Base-by-base conservation (phyloP, 2,329 filamentous ascomycete species). In the Thermothelomyces thermophilus region DNA sequence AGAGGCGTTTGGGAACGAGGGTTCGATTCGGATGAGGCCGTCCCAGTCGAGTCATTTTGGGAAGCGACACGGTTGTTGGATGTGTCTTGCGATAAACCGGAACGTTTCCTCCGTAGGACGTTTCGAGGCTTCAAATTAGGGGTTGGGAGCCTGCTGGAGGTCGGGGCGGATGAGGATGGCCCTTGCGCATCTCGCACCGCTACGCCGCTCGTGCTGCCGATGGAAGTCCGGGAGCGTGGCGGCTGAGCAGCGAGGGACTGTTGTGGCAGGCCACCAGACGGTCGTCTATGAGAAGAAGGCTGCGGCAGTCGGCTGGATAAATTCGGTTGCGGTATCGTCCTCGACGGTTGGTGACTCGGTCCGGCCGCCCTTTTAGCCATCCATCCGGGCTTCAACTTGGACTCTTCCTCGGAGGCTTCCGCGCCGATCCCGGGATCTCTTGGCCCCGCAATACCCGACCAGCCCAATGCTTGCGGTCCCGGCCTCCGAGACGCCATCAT, bases 81-180 rank as follows among this genome's bases (percentile, higher is more conserved):
- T 5, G 62, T 54, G 19, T 73, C 68, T 48, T 69, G 68, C 2
- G 73, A 65, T 34, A 74, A 61, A 10, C 69, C 70, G 13, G 75
- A 73, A 48, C 72, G 70, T 60, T 79, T 80, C 57, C 73, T 71
- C 56, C 73, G 68, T 41, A 79, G 61, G 8, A 73, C 67, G 58
- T 72, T 74, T 35, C 70, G 70, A 22, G 63, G 61, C 40, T 66
- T 63, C 20, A 60, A 48, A 17, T 55, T 57, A 36, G 46, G 53
- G 26, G 35, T 65, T 35, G 66, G 60, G 0, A 66, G 68, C 28
- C 62, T 66, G 40, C 62, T 60, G 3, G 67, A 65, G 5, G 65
- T 62, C 14, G 65, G 64, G 19, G 65, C 65, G 11, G 63, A 64
- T 24, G 67, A 67, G 33, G 58, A 60, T 28, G 63, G 62, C 30